Percentiles rank a stretch among this genome's conserved stretches.
phyloP scores from a whole-genome alignment of 2,329 filamentous ascomycete species.

The Alternaria triticina region DNA sequence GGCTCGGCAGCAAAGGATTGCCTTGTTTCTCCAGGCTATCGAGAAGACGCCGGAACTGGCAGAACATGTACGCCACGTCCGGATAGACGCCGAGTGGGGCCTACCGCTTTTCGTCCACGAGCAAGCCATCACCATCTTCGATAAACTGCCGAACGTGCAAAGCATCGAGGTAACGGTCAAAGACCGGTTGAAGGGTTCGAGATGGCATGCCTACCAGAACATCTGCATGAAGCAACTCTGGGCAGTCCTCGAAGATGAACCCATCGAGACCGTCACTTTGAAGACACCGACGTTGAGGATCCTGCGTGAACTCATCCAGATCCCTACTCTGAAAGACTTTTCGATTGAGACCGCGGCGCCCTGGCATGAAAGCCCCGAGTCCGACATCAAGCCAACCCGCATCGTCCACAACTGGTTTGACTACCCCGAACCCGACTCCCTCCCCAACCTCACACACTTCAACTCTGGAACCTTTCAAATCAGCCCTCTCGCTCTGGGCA shows the following conservation, averaged over 20 bases:
- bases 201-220: not conserved
- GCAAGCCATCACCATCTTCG: not conserved
- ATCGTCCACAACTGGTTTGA: not conserved
- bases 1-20: not conserved
- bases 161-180: not conserved
- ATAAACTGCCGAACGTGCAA: not conserved
- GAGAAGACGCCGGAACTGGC: not conserved
- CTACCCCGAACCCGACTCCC: not conserved
- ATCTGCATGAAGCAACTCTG: not conserved
- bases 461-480: not conserved
- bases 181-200: not conserved
- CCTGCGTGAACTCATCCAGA: not conserved
- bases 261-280: not conserved
- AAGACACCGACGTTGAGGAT: not conserved
- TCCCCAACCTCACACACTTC: not conserved
- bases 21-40: not conserved
- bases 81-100: not conserved
- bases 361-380: not conserved
- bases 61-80: not conserved
- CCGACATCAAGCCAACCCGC: not conserved
- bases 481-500: not conserved
- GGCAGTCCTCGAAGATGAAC: not conserved
- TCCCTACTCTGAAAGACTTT: not conserved
- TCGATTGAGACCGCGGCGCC: not conserved
- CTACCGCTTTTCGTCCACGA: not conserved